Evolutionary conservation across 306 rosid species (phyloP).

Genomic region (Gleditsia sinensis): DNA sequence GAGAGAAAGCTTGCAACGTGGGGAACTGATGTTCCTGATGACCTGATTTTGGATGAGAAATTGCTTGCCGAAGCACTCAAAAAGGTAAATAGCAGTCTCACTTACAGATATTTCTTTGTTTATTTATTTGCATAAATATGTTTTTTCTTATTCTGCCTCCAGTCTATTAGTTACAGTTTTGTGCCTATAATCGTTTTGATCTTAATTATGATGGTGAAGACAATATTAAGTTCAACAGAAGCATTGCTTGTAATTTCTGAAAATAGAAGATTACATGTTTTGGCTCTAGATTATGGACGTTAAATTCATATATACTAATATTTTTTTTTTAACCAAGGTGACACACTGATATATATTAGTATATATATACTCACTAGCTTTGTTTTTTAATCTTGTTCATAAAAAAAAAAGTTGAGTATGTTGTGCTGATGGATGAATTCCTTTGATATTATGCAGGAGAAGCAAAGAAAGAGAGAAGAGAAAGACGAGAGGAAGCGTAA

Average conservation of each 20-base stretch:
- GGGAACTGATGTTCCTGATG: constrained; percentile 42
- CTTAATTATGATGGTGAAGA: constrained; percentile 9
- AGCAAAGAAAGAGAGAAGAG: constrained; percentile 61
- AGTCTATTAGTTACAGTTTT: not conserved
- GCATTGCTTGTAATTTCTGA: constrained; percentile 18
- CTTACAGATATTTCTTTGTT: not conserved
- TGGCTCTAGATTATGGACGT: not conserved
- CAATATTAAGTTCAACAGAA: not conserved
- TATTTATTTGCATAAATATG: not conserved
- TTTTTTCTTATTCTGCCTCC: not conserved
- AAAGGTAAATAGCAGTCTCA: constrained; percentile 28
- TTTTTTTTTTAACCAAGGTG: no score
- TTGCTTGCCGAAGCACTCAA: constrained; percentile 36
- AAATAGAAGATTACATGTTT: not conserved
- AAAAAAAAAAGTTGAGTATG: no score
- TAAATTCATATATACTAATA: not conserved
- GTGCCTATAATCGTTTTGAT: not conserved
- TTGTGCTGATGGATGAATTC: constrained; percentile 1
- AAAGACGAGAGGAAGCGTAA: constrained; percentile 62
- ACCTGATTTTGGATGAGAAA: constrained; percentile 32
- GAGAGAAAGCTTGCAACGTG: constrained; percentile 38
- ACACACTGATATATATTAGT: no score
- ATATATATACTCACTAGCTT: no score
- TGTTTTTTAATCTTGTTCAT: no score
- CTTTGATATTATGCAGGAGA: constrained; percentile 49